Evolutionary conservation across 768 basidiomycete species (phyloP).

Genomic region (Tricholoma bakamatsutake): DNA sequence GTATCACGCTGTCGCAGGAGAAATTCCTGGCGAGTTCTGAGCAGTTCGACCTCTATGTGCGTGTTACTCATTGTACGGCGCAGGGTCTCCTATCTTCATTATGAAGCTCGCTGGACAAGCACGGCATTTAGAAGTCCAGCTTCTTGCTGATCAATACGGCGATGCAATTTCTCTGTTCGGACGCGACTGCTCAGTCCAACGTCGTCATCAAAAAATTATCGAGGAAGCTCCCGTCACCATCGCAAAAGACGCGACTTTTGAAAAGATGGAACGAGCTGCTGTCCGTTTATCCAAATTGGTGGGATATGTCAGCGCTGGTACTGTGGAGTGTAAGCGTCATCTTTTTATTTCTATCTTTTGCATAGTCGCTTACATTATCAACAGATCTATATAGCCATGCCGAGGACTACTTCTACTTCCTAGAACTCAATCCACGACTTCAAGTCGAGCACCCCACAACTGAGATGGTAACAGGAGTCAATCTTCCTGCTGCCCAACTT

Average conservation of each 20-base stretch:
- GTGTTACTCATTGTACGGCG: conserved; percentile 6
- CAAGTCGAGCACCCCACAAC: conserved; percentile 99
- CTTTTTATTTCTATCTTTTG: conserved; percentile 4
- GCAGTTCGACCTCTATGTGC: conserved; percentile 1
- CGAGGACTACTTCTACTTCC: conserved; percentile 94
- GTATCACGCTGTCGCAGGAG: conserved; percentile 88
- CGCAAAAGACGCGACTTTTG: conserved; percentile 85
- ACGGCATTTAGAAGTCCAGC: conserved; percentile 95
- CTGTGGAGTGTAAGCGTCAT: conserved; percentile 79
- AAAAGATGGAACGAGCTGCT: conserved; percentile 98
- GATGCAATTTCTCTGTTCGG: conserved; percentile 99
- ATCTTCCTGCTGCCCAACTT: conserved; percentile 94
- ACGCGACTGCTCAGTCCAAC: conserved; percentile 98
- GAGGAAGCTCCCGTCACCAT: conserved; percentile 99
- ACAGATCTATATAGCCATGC: conserved; percentile 90
- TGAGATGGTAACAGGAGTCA: conserved; percentile 99
- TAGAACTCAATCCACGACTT: conserved; percentile 97
- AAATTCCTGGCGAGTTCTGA: conserved; percentile 79
- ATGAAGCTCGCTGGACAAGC: conserved; percentile 99
- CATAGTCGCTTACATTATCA: conserved; percentile 6
- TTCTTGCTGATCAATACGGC: conserved; percentile 98
- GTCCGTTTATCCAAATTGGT: conserved; percentile 98
- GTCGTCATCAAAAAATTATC: conserved; percentile 99
- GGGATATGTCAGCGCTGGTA: conserved; percentile 98
- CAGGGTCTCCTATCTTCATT: conserved; percentile 97